Evolutionary conservation across 768 basidiomycete genomes (phyloP).

Genomic region (Psilocybe sp.): DNA sequence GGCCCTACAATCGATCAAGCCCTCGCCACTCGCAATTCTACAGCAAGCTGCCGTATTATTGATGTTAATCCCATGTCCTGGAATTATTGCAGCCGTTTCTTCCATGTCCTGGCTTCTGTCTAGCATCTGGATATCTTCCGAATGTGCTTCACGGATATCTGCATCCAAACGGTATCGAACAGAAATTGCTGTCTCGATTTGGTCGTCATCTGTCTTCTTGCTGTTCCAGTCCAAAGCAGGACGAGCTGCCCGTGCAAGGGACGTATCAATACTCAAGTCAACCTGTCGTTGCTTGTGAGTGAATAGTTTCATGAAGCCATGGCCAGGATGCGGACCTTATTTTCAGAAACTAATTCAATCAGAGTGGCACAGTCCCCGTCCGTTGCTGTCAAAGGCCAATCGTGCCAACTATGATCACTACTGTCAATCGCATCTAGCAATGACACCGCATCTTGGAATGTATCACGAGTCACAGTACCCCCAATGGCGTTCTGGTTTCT

Average conservation of each 20-base stretch:
- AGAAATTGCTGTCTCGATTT: slow-evolving; percentile 69
- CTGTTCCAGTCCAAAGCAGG: slow-evolving; percentile 76
- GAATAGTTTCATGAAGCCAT: not conserved
- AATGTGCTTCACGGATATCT: slow-evolving; percentile 19
- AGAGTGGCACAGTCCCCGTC: slow-evolving; percentile 82
- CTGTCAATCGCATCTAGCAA: slow-evolving; percentile 53
- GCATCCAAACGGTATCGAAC: slow-evolving; percentile 31
- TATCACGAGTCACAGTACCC: slow-evolving; percentile 59
- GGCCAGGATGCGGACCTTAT: slow-evolving; percentile 46
- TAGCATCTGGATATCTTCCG: slow-evolving; percentile 13
- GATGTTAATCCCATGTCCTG: slow-evolving; percentile 41
- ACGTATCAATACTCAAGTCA: slow-evolving; percentile 69
- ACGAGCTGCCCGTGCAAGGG: slow-evolving; percentile 54
- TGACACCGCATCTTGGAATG: slow-evolving; percentile 68
- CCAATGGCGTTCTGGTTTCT: slow-evolving; percentile 70
- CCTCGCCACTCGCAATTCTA: slow-evolving; percentile 24
- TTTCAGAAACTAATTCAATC: slow-evolving; percentile 78
- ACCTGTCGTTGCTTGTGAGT: slow-evolving; percentile 40
- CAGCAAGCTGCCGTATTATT: slow-evolving; percentile 50
- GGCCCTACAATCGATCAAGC: slow-evolving; percentile 39
- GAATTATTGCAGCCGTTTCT: slow-evolving; percentile 4
- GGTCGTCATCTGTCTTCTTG: slow-evolving; percentile 87
- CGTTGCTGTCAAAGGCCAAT: slow-evolving; percentile 77
- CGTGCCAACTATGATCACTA: slow-evolving; percentile 54
- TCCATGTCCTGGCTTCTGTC: slow-evolving; percentile 6